A percentile compares a stretch with the other conserved stretches of the same genome.
Conservation (phyloP, 2,329 filamentous ascomycete species). For the Botrytis sinoallii region DNA sequence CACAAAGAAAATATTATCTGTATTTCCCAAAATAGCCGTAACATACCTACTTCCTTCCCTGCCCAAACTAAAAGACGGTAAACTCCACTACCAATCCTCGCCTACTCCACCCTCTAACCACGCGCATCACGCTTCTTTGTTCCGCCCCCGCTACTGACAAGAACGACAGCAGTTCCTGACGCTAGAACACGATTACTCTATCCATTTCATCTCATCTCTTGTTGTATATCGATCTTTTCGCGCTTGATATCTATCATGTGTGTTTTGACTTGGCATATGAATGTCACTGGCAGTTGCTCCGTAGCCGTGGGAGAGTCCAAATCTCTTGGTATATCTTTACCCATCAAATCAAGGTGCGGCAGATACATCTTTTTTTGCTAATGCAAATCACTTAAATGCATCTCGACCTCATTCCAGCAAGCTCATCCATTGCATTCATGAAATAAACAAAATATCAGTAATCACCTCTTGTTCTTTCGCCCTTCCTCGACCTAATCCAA, state of each 20-base stretch:
- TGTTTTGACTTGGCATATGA: not conserved
- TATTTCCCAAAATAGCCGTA: too few relatives aligned
- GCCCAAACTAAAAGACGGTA: not conserved
- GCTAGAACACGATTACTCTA: not conserved
- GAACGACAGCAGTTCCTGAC: not conserved
- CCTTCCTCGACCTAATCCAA: too few relatives aligned
- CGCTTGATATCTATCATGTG: not conserved
- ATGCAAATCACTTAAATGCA: not conserved
- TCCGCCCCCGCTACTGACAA: not conserved
- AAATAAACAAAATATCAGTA: not conserved
- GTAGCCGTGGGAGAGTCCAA: rapidly evolving
- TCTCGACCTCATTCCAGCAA: not conserved
- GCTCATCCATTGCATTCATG: not conserved
- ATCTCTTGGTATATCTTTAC: not conserved
- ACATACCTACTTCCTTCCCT: not conserved
- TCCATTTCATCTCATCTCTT: not conserved
- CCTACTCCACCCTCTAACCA: not conserved
- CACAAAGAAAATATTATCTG: not conserved
- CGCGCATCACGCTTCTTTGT: not conserved
- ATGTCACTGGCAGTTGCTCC: too few relatives aligned
- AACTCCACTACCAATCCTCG: not conserved
- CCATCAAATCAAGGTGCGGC: not conserved
- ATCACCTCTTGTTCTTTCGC: not conserved
- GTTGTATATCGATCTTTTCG: not conserved
- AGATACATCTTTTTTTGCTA: not conserved